Base-by-base conservation (phyloP, 108 stramenopile species). In the Chaetoceros muelleri region DNA sequence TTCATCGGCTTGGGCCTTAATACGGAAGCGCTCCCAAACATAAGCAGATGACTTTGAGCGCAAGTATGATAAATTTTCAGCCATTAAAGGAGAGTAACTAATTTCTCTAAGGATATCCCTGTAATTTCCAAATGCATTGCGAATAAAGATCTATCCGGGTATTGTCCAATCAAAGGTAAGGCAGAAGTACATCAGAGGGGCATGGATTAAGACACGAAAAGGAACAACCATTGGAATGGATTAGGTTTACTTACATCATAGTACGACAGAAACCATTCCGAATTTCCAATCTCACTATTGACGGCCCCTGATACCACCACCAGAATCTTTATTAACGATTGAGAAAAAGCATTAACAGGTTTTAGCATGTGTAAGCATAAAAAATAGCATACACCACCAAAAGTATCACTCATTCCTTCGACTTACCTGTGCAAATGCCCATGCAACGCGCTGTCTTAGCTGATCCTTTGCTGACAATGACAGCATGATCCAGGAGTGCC, bases 51-150 rank as follows among this genome's bases (percentile, higher is more conserved):
- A 70, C 52, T 69, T 69, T 16, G 62, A 58, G n/a, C 48, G 58
- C 22, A 70, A 34, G 57, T 69, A 86, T 13, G 79, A 63, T n/a
- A 90, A 59, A 62, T 78, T 82, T 27, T 67, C 64, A 28, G 65
- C 89, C 89, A 90, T 86, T n/a, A 76, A 20, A 30, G 89, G 79
- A 52, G 55, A 67, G 57, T 66, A 80, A 13, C 76, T 52, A 31
- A 90, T 79, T 50, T 90, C 89, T 16, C 67, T 69, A 13, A 90
- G 57, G 10, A 86, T 58, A 54, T 90, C 83, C 18, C 69, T 52
- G 46, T 80, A 86, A 58, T 81, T 87, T 29, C 85, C 85, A 64
- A 90, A 90, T 2, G 84, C 85, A 62, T 86, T 70, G 31, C 82
- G 66, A 2, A 85, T 74, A 48, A 82, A 82, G 44, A 87, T 87